Conservation (phyloP, 306 rosid species). For the Medicago arabica region DNA sequence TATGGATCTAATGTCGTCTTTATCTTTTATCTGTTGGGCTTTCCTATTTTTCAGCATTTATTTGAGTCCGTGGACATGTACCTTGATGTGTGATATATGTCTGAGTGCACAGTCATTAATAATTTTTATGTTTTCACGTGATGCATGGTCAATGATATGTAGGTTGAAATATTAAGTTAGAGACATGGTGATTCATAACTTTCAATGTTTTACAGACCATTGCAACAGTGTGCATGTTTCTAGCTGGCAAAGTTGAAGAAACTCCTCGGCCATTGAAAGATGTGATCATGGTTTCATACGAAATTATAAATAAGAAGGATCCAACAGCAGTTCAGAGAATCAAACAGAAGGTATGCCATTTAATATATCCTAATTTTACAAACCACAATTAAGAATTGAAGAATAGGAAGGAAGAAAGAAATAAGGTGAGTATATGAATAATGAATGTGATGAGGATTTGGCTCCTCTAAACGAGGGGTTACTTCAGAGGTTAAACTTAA, state of each 20-base stretch:
- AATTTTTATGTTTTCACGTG: slow-evolving; percentile 1
- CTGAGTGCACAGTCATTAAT: slow-evolving; percentile 1
- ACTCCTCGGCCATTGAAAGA: slow-evolving; percentile 96
- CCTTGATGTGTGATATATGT: neutral
- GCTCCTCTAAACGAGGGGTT: neutral
- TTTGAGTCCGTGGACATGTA: slow-evolving; percentile 12
- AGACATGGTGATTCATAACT: slow-evolving; percentile 33
- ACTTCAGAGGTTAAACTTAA: neutral
- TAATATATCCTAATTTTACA: slow-evolving; percentile 6
- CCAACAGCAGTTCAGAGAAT: slow-evolving; percentile 88
- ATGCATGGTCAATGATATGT: slow-evolving; percentile 1
- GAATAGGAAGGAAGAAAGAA: neutral
- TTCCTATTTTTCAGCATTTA: slow-evolving; percentile 7
- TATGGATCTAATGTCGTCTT: slow-evolving; percentile 9
- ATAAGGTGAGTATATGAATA: neutral
- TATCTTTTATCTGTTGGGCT: neutral
- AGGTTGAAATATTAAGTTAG: slow-evolving; percentile 25
- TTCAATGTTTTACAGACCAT: slow-evolving; percentile 73
- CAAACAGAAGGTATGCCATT: slow-evolving; percentile 78
- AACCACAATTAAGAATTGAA: slow-evolving; percentile 8
- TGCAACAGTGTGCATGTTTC: slow-evolving; percentile 98
- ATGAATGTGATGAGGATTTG: neutral
- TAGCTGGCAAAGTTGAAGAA: slow-evolving; percentile 99
- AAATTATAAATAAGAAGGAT: slow-evolving; percentile 91
- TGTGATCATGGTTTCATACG: slow-evolving; percentile 93